phyloP scores from a whole-genome alignment of 345 rosid genomes.

The Gynandropsis gynandra region DNA sequence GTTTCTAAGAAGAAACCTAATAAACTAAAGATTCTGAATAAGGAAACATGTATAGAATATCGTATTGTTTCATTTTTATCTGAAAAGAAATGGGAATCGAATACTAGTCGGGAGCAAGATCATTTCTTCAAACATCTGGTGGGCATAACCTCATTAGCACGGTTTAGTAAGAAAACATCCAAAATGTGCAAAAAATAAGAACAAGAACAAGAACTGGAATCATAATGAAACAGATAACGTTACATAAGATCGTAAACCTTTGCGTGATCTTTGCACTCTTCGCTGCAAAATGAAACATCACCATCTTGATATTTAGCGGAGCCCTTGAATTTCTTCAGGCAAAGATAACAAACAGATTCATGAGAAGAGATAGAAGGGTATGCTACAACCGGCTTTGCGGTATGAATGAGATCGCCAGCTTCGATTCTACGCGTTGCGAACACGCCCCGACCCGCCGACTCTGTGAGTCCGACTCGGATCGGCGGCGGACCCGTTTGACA shows the following conservation, averaged over 20 bases:
- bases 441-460: slow-evolving; percentile 77
- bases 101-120: background rate
- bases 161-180: background rate
- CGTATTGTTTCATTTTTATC: too few relatives aligned
- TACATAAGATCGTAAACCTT: slow-evolving; percentile 34
- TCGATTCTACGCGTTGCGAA: slow-evolving; percentile 64
- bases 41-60: too few relatives aligned
- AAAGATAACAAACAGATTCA: slow-evolving; percentile 53
- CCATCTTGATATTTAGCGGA: slow-evolving; percentile 25
- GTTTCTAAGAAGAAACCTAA: too few relatives aligned
- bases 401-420: slow-evolving; percentile 75
- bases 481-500: slow-evolving; percentile 47
- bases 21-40: too few relatives aligned
- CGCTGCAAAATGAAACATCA: slow-evolving; percentile 46
- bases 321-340: slow-evolving; percentile 41
- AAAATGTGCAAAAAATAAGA: background rate
- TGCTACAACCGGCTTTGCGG: slow-evolving; percentile 56
- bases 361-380: slow-evolving; percentile 45
- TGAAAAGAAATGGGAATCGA: too few relatives aligned
- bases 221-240: background rate
- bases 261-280: slow-evolving; percentile 41
- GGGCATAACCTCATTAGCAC: background rate
- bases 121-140: slow-evolving; percentile 41
- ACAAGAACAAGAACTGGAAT: background rate
- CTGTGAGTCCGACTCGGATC: slow-evolving; percentile 58